phyloP scores from a whole-genome alignment of 2,329 filamentous ascomycete genomes.

The Xylariaceae sp. region DNA sequence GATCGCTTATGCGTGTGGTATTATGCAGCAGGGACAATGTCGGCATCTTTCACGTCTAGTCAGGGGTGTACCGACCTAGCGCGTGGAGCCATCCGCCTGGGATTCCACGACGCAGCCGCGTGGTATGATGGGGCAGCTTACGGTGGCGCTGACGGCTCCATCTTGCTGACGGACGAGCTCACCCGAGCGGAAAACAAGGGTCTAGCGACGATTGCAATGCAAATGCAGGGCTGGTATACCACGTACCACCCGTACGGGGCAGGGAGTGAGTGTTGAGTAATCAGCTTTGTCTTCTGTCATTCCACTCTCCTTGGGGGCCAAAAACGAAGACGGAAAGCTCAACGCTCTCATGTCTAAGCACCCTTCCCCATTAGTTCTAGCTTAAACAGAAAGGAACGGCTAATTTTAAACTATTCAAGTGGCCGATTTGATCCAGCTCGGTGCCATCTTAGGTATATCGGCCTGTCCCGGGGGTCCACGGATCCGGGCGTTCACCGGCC shows the following conservation, averaged over 20 bases:
- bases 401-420: too few species aligned
- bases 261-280: too few species aligned
- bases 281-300: too few species aligned
- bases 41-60: conserved; percentile 28
- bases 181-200: conserved; percentile 42
- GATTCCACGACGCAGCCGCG: conserved; percentile 45
- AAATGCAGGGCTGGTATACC: conserved; percentile 36
- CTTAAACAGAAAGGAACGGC: too few species aligned
- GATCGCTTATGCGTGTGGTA: conserved; percentile 40
- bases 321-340: too few species aligned
- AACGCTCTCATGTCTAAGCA: too few species aligned
- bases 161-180: conserved; percentile 41
- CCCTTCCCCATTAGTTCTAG: too few species aligned
- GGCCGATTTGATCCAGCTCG: conserved; percentile 53
- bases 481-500: conserved; percentile 47
- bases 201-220: conserved; percentile 37
- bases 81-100: conserved; percentile 42
- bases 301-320: too few species aligned
- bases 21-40: conserved; percentile 36
- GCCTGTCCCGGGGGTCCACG: conserved; percentile 50
- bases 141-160: conserved; percentile 45
- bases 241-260: conserved; percentile 37
- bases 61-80: conserved; percentile 37
- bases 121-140: conserved; percentile 36
- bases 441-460: conserved; percentile 43